phyloP scores from a whole-genome alignment of 2,329 filamentous ascomycete genomes.

The Stemphylium beticola region DNA sequence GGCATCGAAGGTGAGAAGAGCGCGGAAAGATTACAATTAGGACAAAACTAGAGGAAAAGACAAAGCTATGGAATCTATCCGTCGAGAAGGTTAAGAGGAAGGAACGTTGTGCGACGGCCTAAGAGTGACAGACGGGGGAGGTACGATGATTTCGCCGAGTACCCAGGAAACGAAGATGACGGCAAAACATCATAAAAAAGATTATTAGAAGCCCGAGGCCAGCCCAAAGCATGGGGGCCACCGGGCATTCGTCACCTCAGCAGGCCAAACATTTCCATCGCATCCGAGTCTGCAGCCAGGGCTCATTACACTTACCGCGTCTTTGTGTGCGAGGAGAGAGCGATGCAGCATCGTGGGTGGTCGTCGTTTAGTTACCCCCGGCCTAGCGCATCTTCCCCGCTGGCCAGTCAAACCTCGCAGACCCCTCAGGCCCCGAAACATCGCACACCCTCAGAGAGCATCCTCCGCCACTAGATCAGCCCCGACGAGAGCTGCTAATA shows the following conservation, averaged over 20 bases:
- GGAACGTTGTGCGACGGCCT: slow-evolving; percentile 11
- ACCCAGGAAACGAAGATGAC: slow-evolving; percentile 17
- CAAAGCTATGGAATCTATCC: slow-evolving; percentile 8
- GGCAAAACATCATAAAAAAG: slow-evolving; percentile 15
- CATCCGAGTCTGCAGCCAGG: slow-evolving; percentile 15
- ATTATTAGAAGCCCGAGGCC: slow-evolving; percentile 11
- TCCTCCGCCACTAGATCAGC: slow-evolving; percentile 28
- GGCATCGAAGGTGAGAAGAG: slow-evolving; percentile 4
- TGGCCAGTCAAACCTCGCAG: slow-evolving; percentile 32
- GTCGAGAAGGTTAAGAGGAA: slow-evolving; percentile 15
- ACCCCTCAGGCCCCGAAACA: slow-evolving; percentile 14
- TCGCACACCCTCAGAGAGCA: slow-evolving; percentile 20
- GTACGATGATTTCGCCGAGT: slow-evolving; percentile 20
- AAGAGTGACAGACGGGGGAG: slow-evolving; percentile 22
- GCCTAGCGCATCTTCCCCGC: slow-evolving; percentile 23
- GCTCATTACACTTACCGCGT: slow-evolving; percentile 30
- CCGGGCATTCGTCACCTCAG: slow-evolving; percentile 14
- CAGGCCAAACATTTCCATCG: slow-evolving; percentile 22
- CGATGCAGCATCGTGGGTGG: slow-evolving; percentile 40
- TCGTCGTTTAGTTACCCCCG: slow-evolving; percentile 29
- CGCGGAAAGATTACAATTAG: slow-evolving; percentile 15
- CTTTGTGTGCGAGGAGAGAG: slow-evolving; percentile 27
- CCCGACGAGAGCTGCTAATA: slow-evolving; percentile 18
- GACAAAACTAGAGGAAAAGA: slow-evolving; percentile 14
- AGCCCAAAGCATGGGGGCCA: slow-evolving; percentile 8